Evolutionary conservation across 805 yeast species (phyloP), one percentile per base, ranked within the genome.

Genomic region (Ogataea minuta): DNA sequence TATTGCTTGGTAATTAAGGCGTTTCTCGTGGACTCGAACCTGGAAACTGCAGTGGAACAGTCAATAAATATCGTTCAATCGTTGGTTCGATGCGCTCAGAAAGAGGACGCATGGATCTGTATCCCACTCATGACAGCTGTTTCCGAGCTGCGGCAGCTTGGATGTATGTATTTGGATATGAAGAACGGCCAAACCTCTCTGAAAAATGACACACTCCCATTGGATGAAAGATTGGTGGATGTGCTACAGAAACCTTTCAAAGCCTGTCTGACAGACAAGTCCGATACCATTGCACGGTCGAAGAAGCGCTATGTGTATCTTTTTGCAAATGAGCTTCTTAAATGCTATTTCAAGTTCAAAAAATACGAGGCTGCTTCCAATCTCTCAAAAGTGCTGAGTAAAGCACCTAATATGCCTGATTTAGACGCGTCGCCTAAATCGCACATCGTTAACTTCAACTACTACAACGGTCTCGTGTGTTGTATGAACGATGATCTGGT

Each of bases 221-320:
- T 50, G 23, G 57, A 54, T 29, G 68, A 54, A 41, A 43, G 44
- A 39, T 44, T 57, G 27, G 61, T 60, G 3, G 56, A 56, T 28
- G 54, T 51, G 2, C 69, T 88, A 39, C 88, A 87, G 59, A 72
- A 78, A 44, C 75, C 90, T 6, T 84, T 87, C 63, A 85, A 83
- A 42, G 56, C 84, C 4, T 85, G 95, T 46, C 66, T 89, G 30
- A 85, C 84, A 46, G 96, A 89, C 60, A 72, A 90, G 42, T 79
- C 78, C 44, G 73, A 76, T n/a, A 74, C 73, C 19, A 33, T 59
- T 14, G 35, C 32, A 0, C 51, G 52, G 10, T 76, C 82, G 44
- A 83, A 84, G 54, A 71, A 81, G 52, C 60, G 63, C 46, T 84
- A 81, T 34, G 79, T 84, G 13, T 85, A 81, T 60, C 80, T 75